A percentile compares a stretch with the other conserved stretches of the same genome.
These are phyloP conservation scores for Polyporus arcularius DNA, from an alignment of 768 basidiomycete genomes.

Conservation along the genomic window DNA sequence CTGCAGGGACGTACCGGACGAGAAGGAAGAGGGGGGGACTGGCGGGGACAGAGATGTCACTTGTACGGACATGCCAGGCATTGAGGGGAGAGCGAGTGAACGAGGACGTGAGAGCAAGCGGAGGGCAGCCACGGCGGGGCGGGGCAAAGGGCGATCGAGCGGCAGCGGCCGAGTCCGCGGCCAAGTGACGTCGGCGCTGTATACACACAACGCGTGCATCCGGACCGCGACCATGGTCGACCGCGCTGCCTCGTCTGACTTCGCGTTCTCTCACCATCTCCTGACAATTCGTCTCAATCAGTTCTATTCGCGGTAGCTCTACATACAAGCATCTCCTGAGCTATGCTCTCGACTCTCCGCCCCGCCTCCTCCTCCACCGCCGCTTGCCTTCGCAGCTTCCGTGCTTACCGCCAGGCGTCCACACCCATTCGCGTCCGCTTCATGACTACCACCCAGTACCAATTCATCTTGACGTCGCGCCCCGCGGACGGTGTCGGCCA, in stretches of 20 bases:
- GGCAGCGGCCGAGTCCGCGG: too few relatives aligned
- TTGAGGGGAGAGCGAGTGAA: too few relatives aligned
- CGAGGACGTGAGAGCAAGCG: too few relatives aligned
- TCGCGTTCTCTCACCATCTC: neutral
- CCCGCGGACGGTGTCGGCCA: constrained; percentile 73
- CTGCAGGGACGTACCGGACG: too few relatives aligned
- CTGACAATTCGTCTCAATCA: neutral
- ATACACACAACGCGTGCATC: too few relatives aligned
- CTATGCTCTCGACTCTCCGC: constrained; percentile 6
- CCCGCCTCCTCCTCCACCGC: constrained; percentile 9
- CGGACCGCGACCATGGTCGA: too few relatives aligned
- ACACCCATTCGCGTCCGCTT: constrained; percentile 19
- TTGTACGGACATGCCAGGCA: too few relatives aligned
- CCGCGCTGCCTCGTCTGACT: neutral
- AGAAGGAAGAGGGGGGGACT: too few relatives aligned
- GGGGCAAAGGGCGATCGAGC: too few relatives aligned
- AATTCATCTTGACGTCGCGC: constrained; percentile 67
- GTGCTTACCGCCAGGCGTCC: constrained; percentile 6
- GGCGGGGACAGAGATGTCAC: too few relatives aligned
- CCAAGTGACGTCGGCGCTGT: too few relatives aligned
- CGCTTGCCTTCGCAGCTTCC: constrained; percentile 9
- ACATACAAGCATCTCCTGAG: neutral
- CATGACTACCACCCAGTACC: constrained; percentile 59
- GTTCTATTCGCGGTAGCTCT: neutral
- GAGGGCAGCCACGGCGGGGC: too few relatives aligned